These are phyloP conservation scores for Candida sp. DNA, from an alignment of 1,139 yeast species.

Conservation along the genomic window DNA sequence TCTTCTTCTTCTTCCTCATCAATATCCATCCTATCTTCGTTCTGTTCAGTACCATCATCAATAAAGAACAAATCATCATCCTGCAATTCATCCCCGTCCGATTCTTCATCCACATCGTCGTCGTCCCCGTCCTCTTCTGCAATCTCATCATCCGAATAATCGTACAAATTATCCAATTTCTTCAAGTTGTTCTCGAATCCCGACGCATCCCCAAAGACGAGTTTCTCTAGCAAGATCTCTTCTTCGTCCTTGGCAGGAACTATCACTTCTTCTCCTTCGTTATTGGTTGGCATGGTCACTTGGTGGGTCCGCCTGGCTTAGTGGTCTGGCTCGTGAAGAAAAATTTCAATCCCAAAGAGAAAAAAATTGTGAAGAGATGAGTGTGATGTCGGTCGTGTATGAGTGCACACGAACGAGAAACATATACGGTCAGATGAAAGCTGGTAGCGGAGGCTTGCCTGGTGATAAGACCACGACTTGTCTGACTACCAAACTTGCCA, in stretches of 20 bases:
- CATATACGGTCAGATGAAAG: too few relatives aligned
- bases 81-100: slow-evolving; percentile 38
- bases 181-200: slow-evolving; percentile 76
- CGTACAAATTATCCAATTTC: slow-evolving; percentile 59
- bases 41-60: slow-evolving; percentile 53
- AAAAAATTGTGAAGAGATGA: slow-evolving; percentile 4
- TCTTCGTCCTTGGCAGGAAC: slow-evolving; percentile 81
- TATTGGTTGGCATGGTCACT: slow-evolving; percentile 24
- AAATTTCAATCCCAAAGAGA: background rate
- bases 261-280: slow-evolving; percentile 33
- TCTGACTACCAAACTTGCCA: too few relatives aligned
- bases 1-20: slow-evolving; percentile 34
- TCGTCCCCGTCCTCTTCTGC: slow-evolving; percentile 16
- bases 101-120: slow-evolving; percentile 23
- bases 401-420: background rate
- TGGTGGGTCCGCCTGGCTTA: background rate
- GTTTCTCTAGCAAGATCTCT: slow-evolving; percentile 75
- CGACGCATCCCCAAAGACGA: slow-evolving; percentile 88
- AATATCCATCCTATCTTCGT: slow-evolving; percentile 1
- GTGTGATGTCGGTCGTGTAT: background rate
- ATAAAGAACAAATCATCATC: slow-evolving; percentile 72
- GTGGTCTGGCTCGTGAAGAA: background rate
- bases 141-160: slow-evolving; percentile 48
- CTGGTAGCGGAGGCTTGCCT: too few relatives aligned
- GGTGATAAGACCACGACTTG: too few relatives aligned